Evolutionary conservation across 208 protist species (phyloP).

Genomic region (Strigomonas culicis): DNA sequence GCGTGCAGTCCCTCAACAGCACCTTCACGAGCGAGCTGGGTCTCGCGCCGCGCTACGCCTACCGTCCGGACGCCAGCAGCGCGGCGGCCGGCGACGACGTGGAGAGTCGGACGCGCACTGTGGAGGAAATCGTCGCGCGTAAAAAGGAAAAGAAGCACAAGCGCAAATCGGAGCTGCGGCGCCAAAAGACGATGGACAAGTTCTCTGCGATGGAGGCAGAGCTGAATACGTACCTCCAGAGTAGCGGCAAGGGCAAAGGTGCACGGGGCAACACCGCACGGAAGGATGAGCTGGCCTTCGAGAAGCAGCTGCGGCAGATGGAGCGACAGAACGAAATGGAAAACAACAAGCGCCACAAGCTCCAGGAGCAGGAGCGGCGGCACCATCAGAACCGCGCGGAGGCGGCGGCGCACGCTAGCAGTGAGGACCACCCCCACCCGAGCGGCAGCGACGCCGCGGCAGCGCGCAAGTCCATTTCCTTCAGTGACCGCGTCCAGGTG

Average conservation of each 20-base stretch:
- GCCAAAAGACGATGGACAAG: conserved; percentile 24
- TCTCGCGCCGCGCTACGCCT: neutral
- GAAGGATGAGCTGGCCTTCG: conserved; percentile 22
- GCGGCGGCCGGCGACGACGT: neutral
- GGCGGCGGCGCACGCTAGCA: neutral
- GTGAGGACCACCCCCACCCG: too few relatives aligned
- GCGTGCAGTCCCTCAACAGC: conserved; percentile 30
- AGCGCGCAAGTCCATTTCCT: conserved; percentile 55
- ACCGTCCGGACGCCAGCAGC: neutral
- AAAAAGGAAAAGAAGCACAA: conserved; percentile 85
- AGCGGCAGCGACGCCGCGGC: neutral
- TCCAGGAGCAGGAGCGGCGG: neutral
- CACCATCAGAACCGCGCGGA: neutral
- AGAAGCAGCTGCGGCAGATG: conserved; percentile 14
- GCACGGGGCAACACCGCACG: conserved; percentile 19
- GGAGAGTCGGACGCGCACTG: conserved; percentile 11
- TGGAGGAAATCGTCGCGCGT: conserved; percentile 62
- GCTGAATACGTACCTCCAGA: conserved; percentile 25
- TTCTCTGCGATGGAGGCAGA: conserved; percentile 32
- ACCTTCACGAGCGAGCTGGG: conserved; percentile 19
- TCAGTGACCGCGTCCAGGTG: conserved; percentile 24
- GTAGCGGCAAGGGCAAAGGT: conserved; percentile 27
- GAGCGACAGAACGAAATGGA: conserved; percentile 7
- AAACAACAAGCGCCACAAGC: conserved; percentile 4
- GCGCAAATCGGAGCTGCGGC: conserved; percentile 56